These are phyloP conservation scores for Colletotrichum sp. DNA, from an alignment of 2,329 filamentous ascomycete genomes.

Conservation along the genomic window DNA sequence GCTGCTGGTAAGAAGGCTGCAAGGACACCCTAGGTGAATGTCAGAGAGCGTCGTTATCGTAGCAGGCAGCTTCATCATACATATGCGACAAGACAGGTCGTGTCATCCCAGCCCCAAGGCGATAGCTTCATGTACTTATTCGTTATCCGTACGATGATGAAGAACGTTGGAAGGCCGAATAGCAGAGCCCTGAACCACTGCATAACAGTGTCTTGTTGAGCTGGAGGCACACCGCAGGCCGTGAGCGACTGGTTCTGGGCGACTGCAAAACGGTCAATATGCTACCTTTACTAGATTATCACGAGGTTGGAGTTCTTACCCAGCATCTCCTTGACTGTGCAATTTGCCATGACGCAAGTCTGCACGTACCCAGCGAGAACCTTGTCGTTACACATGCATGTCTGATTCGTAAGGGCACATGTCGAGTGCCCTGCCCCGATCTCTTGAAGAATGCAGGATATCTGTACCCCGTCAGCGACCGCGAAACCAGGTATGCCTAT, in stretches of 20 bases:
- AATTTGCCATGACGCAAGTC: constrained; percentile 1
- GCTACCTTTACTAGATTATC: neutral
- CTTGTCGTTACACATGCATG: constrained; percentile 12
- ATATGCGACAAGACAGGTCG: constrained; percentile 8
- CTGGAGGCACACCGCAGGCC: constrained; percentile 1
- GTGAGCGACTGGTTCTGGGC: neutral
- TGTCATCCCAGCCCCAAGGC: constrained; percentile 11
- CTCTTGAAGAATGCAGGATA: constrained; percentile 4
- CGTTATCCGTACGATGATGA: neutral
- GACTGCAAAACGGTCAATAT: neutral
- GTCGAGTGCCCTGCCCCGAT: neutral
- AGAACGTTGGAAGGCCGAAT: neutral
- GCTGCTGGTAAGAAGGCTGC: neutral
- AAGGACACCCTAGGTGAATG: neutral
- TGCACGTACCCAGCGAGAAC: neutral
- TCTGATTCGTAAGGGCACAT: neutral
- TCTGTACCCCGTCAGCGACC: neutral
- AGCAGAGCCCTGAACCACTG: neutral
- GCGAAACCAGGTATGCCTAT: neutral
- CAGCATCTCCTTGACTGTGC: constrained; percentile 12
- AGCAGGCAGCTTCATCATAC: neutral
- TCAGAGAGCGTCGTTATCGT: neutral
- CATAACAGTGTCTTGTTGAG: neutral
- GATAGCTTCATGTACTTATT: constrained; percentile 17
- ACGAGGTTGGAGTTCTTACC: neutral